Percentiles rank a stretch among this genome's conserved stretches.
phyloP scores from a whole-genome alignment of 2,329 filamentous ascomycete species.

The Trichophyton simii region DNA sequence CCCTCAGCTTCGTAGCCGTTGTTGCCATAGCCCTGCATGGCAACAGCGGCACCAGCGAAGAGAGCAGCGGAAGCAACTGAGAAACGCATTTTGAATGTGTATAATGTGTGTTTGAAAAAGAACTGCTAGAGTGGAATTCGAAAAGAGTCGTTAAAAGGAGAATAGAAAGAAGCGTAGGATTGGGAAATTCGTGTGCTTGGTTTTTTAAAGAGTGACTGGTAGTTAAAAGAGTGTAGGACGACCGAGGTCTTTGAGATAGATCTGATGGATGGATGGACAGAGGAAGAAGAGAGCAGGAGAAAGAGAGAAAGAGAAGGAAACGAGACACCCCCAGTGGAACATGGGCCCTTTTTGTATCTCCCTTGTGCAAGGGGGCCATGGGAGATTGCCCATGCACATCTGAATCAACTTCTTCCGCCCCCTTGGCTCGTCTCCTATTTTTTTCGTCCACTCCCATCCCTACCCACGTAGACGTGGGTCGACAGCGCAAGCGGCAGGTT shows the following conservation, averaged over 20 bases:
- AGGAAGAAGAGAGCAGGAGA: slow-evolving; percentile 15
- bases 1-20: slow-evolving; percentile 8
- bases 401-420: not conserved
- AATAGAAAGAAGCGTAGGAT: slow-evolving; percentile 13
- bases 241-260: slow-evolving; percentile 31
- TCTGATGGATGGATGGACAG: slow-evolving; percentile 20
- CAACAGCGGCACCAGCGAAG: slow-evolving; percentile 31
- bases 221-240: slow-evolving; percentile 33
- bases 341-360: slow-evolving; percentile 13
- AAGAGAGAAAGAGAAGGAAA: slow-evolving; percentile 18
- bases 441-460: not conserved
- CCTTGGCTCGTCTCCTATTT: not conserved
- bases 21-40: slow-evolving; percentile 21
- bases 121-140: not conserved
- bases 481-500: not conserved
- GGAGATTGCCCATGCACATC: slow-evolving; percentile 13
- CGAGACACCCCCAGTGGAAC: slow-evolving; percentile 9
- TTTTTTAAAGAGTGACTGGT: slow-evolving; percentile 18
- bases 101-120: not conserved
- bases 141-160: slow-evolving; percentile 21
- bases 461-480: not conserved
- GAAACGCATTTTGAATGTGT: slow-evolving; percentile 32
- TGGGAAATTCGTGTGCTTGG: slow-evolving; percentile 15
- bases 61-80: slow-evolving; percentile 29
- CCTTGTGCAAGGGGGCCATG: not conserved